Percentiles rank a stretch among this genome's conserved stretches.
phyloP scores from a whole-genome alignment of 441 rosid species.

The Euphorbia celastroides region DNA sequence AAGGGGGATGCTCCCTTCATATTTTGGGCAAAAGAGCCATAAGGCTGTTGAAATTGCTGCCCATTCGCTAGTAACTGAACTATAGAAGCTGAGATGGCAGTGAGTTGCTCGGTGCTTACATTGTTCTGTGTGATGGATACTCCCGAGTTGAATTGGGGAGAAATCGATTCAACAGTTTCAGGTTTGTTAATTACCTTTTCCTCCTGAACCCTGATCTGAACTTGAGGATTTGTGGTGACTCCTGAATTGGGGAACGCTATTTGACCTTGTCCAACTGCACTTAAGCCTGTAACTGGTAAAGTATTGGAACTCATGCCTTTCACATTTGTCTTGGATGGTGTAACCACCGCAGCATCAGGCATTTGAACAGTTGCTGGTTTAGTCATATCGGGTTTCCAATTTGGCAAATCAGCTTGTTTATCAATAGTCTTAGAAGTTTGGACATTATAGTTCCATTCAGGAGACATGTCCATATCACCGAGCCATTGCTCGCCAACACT shows the following conservation, averaged over 20 bases:
- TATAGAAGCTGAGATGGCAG: slow-evolving; percentile 67
- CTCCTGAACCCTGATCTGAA: slow-evolving; percentile 26
- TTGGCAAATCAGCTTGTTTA: slow-evolving; percentile 32
- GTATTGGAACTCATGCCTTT: slow-evolving; percentile 33
- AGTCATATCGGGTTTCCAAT: slow-evolving; percentile 25
- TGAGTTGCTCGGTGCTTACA: slow-evolving; percentile 52
- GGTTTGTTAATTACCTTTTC: slow-evolving; percentile 22
- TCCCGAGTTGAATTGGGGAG: slow-evolving; percentile 28
- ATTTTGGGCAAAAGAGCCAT: slow-evolving; percentile 34
- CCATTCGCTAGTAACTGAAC: slow-evolving; percentile 72
- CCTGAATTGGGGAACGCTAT: slow-evolving; percentile 25
- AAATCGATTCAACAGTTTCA: slow-evolving; percentile 25
- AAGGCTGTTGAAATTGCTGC: slow-evolving; percentile 68
- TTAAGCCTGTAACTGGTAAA: slow-evolving; percentile 37
- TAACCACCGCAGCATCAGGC: slow-evolving; percentile 23
- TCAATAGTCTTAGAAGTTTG: slow-evolving; percentile 33
- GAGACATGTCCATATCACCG: slow-evolving; percentile 84
- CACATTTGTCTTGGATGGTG: slow-evolving; percentile 31
- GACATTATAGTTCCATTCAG: slow-evolving; percentile 69
- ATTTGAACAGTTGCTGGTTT: slow-evolving; percentile 24
- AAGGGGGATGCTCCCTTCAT: slow-evolving; percentile 28
- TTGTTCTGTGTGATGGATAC: slow-evolving; percentile 32
- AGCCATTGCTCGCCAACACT: slow-evolving; percentile 45
- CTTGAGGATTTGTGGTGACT: slow-evolving; percentile 31
- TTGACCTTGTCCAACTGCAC: slow-evolving; percentile 44